Base-by-base conservation (phyloP, 2,329 filamentous ascomycete species). In the Colletotrichum orchidophilum region DNA sequence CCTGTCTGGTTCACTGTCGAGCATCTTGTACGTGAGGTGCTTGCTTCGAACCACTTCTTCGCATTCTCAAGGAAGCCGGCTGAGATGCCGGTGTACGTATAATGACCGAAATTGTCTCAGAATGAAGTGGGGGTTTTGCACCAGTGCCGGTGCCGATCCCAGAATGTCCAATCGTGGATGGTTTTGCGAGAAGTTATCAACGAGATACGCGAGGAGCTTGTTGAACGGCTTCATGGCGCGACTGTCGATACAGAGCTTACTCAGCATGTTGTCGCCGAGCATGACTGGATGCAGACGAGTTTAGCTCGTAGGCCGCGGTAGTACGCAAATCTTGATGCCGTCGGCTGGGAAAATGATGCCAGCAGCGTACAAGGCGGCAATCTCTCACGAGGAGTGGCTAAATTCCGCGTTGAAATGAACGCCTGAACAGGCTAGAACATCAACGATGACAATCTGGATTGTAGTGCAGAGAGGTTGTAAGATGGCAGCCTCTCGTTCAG, bases 361-460 rank as follows among this genome's bases (percentile, higher is more conserved):
- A 1, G 80, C 77, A 0, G 82, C 81, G 60, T 84, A 85, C 0
- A 83, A 81, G 1, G 83, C 84, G 0, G 80, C 83, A 31, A 86
- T 84, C 68, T 86, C 84, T 1, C 84, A 84, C 1, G 75, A 79
- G 0, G 82, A 84, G 63, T 86, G 84, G 0, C 84, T 84, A 5
- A 85, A 78, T 0, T 83, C 80, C 1, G 76, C 78, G 8, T 71
- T 31, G 0, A 82, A 80, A 1, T 52, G 59, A 39, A 86, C 66
- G 0, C 80, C 78, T 39, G 33, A 39, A 58, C 76, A 77, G 0
- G 73, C 31, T 2, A 87, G 77, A 1, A 83, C 73, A 15, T 84
- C 78, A 1, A 85, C 78, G 0, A 87, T 72, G 0, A 75, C 82
- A 11, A 87, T 76, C 67, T 86, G 81, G 18, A 80, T 66, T 7